Percentiles rank a stretch among this genome's conserved stretches.
These are phyloP conservation scores for Fraxinus anomala DNA, from an alignment of 257 asterid species.

Conservation along the genomic window DNA sequence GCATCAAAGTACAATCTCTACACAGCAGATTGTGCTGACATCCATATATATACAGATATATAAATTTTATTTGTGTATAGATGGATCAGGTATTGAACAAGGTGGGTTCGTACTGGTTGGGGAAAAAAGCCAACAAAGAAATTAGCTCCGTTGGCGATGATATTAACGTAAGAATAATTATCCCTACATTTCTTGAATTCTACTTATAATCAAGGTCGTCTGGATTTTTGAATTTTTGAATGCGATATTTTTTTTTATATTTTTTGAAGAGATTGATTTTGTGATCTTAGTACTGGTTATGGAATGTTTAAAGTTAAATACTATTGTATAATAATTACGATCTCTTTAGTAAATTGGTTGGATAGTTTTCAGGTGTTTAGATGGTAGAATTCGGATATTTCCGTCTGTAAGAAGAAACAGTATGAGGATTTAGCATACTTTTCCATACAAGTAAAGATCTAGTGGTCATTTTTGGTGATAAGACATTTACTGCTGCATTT, in stretches of 20 bases:
- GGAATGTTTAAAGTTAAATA: not conserved
- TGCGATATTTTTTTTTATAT: too few relatives aligned
- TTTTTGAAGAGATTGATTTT: too few relatives aligned
- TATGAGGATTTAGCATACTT: not conserved
- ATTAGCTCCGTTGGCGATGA: constrained; percentile 73
- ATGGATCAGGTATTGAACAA: constrained; percentile 84
- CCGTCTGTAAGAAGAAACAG: not conserved
- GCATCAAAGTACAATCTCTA: not conserved
- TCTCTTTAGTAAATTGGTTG: not conserved
- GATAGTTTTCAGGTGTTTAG: not conserved
- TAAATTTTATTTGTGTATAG: constrained; percentile 6
- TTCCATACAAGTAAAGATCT: not conserved
- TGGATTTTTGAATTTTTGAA: not conserved
- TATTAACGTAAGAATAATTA: constrained; percentile 51
- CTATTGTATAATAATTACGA: not conserved
- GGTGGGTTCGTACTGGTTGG: constrained; percentile 84
- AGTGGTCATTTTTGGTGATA: not conserved
- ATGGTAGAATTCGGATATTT: not conserved
- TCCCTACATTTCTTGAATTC: not conserved
- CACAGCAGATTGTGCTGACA: not conserved
- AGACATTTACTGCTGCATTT: not conserved
- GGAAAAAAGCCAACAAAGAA: constrained; percentile 72
- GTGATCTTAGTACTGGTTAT: too few relatives aligned
- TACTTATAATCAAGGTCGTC: constrained; percentile 14
- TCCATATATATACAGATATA: not conserved